Base-by-base conservation (phyloP, 371 early-diverging fungal genomes). In the Mucor racemosus region DNA sequence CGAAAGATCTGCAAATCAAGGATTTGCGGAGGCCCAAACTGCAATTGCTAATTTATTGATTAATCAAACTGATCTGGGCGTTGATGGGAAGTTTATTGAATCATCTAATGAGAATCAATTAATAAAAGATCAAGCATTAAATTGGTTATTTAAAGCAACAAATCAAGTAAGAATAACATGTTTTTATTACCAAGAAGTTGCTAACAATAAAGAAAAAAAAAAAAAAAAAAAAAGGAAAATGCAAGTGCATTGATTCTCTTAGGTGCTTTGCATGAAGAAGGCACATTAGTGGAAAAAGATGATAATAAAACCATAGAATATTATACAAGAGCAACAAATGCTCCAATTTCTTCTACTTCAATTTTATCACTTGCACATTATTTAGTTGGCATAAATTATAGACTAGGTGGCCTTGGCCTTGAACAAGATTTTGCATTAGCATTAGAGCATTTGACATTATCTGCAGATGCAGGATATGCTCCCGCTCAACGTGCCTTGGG, bases 401-500 rank as follows among this genome's bases (percentile, higher is more conserved):
- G 67, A n/a, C n/a, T 66, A 13, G 67, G 68, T 5, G 65, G 69
- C 8, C 57, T 70, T 11, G 77, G 77, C 10, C 59, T 70, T 10
- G 31, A 40, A 15, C 67, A 65, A 33, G 64, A 80, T 58, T 14
- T 50, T 10, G 13, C 40, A 26, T 17, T 60, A 13, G 82, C 82
- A 7, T 17, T 74, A 10, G 33, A 58, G 1, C 74, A 75, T 55
- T 72, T 76, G 14, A 36, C 64, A 33, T 57, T 50, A 41, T 65
- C 77, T 14, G 69, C 78, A 26, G 58, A 74, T 14, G 31, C 41
- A 42, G 73, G 69, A 11, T 67, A 73, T 68, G 55, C 66, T n/a
- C 70, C 63, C 34, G 79, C 78, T 1, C 76, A 77, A 64, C 69
- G 70, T 15, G 60, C 66, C 17, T 69, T 81, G 6, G 81, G 76